Evolutionary conservation across 75 land plant species (phyloP).

Genomic region (Pinus tabuliformis): DNA sequence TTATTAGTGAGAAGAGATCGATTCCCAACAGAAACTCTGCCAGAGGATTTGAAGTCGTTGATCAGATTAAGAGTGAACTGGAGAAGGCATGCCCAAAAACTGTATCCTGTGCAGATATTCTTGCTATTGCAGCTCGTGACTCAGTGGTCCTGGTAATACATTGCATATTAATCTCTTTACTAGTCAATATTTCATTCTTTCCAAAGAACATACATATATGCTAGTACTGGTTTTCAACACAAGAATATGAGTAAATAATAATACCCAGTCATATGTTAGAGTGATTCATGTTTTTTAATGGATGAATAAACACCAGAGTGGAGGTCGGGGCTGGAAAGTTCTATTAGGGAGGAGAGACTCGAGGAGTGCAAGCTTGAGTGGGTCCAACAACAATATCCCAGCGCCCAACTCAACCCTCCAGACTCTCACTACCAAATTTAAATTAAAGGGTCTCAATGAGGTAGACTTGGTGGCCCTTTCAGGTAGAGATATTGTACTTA

Average conservation of each 20-base stretch:
- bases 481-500: slow-evolving; percentile 13
- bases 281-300: background rate
- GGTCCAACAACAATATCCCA: slow-evolving; percentile 65
- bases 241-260: no score
- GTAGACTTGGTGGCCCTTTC: slow-evolving; percentile 76
- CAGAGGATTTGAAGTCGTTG: slow-evolving; percentile 25
- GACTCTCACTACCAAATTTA: slow-evolving; percentile 63
- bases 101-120: slow-evolving; percentile 22
- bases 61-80: slow-evolving; percentile 11
- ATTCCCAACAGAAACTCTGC: slow-evolving; percentile 5
- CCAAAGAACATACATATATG: no score
- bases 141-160: slow-evolving; percentile 12
- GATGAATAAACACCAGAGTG: slow-evolving; percentile 21
- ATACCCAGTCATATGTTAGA: no score
- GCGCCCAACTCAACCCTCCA: slow-evolving; percentile 59
- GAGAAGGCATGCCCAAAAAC: slow-evolving; percentile 20
- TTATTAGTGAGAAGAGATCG: slow-evolving; percentile 12
- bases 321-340: slow-evolving; percentile 70
- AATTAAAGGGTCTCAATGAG: slow-evolving; percentile 49
- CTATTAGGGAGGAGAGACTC: slow-evolving; percentile 80
- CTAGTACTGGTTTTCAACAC: background rate
- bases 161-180: background rate
- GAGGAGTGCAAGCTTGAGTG: slow-evolving; percentile 39
- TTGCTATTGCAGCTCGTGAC: slow-evolving; percentile 22
- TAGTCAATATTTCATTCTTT: no score